phyloP scores from a whole-genome alignment of 2,329 filamentous ascomycete genomes.

The Cladosporium sphaerospermum region DNA sequence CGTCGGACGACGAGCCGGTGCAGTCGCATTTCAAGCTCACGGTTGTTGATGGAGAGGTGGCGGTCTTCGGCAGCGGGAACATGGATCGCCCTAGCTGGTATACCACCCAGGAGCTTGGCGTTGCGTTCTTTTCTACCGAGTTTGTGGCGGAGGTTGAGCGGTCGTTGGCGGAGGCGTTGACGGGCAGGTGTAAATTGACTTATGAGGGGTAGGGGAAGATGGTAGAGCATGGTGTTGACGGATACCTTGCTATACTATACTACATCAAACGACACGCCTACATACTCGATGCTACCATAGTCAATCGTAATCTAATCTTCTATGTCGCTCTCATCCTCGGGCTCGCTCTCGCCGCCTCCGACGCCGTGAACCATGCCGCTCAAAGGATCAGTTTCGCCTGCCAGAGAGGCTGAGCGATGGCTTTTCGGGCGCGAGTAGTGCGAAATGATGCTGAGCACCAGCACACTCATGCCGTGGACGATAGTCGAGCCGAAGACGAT shows the following conservation, averaged over 20 bases:
- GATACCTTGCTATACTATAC: no score
- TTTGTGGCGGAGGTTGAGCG: slow-evolving; percentile 28
- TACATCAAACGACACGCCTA: background rate
- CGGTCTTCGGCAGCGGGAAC: slow-evolving; percentile 73
- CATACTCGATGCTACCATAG: background rate
- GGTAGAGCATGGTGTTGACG: no score
- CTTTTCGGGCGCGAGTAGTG: slow-evolving; percentile 43
- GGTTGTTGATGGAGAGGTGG: slow-evolving; percentile 61
- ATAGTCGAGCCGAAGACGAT: slow-evolving; percentile 49
- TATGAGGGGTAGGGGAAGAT: background rate
- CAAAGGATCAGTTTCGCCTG: slow-evolving; percentile 45
- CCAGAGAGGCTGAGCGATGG: slow-evolving; percentile 45
- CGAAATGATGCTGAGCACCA: slow-evolving; percentile 44
- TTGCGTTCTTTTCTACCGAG: slow-evolving; percentile 47
- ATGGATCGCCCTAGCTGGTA: slow-evolving; percentile 82
- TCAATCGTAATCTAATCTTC: background rate
- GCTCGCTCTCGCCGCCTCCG: slow-evolving; percentile 18
- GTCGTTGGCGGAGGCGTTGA: slow-evolving; percentile 17
- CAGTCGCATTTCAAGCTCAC: slow-evolving; percentile 74
- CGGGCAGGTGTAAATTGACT: slow-evolving; percentile 11
- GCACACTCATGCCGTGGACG: slow-evolving; percentile 49
- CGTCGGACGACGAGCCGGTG: slow-evolving; percentile 46
- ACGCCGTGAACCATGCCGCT: slow-evolving; percentile 46
- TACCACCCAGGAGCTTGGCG: slow-evolving; percentile 76
- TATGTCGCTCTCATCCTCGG: slow-evolving; percentile 7